Base-by-base conservation (phyloP, 805 yeast species). In the Cyberlindnera bimundalis region DNA sequence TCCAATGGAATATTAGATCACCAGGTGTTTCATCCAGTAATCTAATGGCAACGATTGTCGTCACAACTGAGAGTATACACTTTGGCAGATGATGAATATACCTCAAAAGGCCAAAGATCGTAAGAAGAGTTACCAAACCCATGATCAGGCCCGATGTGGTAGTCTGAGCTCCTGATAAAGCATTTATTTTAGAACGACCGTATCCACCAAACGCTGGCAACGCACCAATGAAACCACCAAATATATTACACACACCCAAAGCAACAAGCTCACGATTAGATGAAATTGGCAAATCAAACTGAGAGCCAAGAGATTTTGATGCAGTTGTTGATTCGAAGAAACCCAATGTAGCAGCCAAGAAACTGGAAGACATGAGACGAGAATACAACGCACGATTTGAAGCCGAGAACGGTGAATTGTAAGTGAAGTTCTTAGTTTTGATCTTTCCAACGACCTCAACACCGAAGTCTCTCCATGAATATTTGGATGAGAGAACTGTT, bases 131-230 rank as follows among this genome's bases (percentile, higher is more conserved):
- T 5, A 81, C 68, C 2, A 76, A n/a, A 0, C 96, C 91, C 82
- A 90, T 83, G 10, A 85, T 74, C 4, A 79, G 78, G 0, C 96
- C 95, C n/a, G 93, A 76, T 58, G 82, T 67, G 10, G 90, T 90
- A 0, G 96, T 85, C 48, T 77, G 78, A 0, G 95, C 98, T 5
- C 96, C 96, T 12, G 89, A 79, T 37, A 88, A 67, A 1, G 90
- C 84, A 64, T 91, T 91, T 43, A 91, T 81, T 55, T 85, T 89
- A 14, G 96, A 84, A 54, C 98, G 74, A 2, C 96, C 98, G 57
- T 90, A 91, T 0, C 98, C 98, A 9, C 98, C 99, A 70, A 90
- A 90, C 0, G 95, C 78, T 0, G 99, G 97, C 13, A 91, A 66
- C 0, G 89, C 84, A 24, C 74, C 66, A 40, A 74, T 63, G 24